These are phyloP conservation scores for Apiospora aurea DNA, from an alignment of 2,329 filamentous ascomycete species.

Conservation along the genomic window DNA sequence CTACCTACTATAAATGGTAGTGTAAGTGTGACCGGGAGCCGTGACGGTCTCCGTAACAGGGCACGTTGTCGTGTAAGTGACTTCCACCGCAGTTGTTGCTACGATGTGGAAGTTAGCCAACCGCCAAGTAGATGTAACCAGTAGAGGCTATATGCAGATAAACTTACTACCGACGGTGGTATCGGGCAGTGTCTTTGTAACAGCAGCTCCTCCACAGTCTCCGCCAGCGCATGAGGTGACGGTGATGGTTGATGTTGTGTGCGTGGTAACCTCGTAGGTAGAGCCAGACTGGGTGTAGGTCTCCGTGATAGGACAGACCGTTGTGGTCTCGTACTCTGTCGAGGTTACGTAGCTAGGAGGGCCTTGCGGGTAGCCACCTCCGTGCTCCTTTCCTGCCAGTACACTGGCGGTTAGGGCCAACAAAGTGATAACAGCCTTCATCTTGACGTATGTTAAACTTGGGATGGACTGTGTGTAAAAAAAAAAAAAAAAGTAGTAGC, in stretches of 20 bases:
- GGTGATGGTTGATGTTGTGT: constrained; percentile 52
- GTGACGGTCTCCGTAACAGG: constrained; percentile 46
- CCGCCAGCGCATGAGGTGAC: constrained; percentile 48
- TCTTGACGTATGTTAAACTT: constrained; percentile 31
- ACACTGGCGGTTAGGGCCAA: constrained; percentile 38
- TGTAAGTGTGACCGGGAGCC: constrained; percentile 45
- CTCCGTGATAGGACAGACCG: constrained; percentile 47
- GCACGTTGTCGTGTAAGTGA: constrained; percentile 49
- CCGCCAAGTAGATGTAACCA: constrained; percentile 36
- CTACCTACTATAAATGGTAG: constrained; percentile 46
- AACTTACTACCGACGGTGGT: constrained; percentile 40
- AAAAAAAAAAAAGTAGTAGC: not conserved
- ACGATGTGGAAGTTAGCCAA: constrained; percentile 26
- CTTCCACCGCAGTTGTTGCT: constrained; percentile 42
- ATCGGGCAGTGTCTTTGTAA: constrained; percentile 46
- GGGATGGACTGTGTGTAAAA: not conserved
- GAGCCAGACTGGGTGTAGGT: constrained; percentile 37
- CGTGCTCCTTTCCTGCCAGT: constrained; percentile 32
- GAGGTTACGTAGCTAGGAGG: constrained; percentile 29
- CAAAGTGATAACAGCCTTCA: constrained; percentile 38
- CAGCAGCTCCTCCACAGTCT: constrained; percentile 40
- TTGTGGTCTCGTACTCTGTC: constrained; percentile 50
- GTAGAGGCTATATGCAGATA: constrained; percentile 30
- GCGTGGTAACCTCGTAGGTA: constrained; percentile 51
- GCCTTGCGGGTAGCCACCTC: not conserved